Evolutionary conservation across 2,329 filamentous ascomycete species (phyloP), one percentile per base, ranked within the genome.

Genomic region (Hypoxylon sp.): DNA sequence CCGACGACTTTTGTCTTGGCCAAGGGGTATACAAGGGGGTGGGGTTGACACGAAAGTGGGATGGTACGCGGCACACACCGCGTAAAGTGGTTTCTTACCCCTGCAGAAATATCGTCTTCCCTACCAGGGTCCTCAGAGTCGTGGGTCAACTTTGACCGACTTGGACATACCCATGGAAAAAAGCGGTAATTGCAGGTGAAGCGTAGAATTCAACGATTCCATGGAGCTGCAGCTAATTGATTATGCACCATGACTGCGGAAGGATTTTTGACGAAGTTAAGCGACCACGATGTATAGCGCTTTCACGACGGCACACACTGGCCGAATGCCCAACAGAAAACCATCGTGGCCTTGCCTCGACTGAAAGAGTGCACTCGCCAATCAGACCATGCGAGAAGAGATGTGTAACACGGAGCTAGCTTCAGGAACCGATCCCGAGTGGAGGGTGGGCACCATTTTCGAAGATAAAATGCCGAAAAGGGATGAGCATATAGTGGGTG

Each of bases 51-150:
- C 73, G 70, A 75, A 74, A 73, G 76, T 74, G 73, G 71, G 71
- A 74, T 74, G 74, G 71, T 70, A 75, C 76, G 74, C 75, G 76
- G 69, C 68, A 73, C 67, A 72, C 65, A 75, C 75, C 77, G 77
- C 77, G 77, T 79, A 78, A 78, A 78, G 77, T 78, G 77, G 75
- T 77, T 78, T 76, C 60, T 71, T 47, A 74, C 69, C 75, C 75
- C 70, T 76, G 73, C 37, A 59, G 25, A 48, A 48, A 50, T 53
- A 48, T 56, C 21, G 50, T 55, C 37, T 56, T 48, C 56, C 25
- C 25, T 43, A 32, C 46, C 34, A 29, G 53, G 67, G 14, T 59
- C 6, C 23, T 54, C 16, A 56, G 41, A 41, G 16, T 48, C 29
- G 34, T 23, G 55, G 51, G 37, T 48, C 29, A 12, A 39, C 48